Evolutionary conservation across 177 flowering plant genomes (phyloP), one percentile per base, ranked within the genome.

Genomic region (Vitis hybrid): DNA sequence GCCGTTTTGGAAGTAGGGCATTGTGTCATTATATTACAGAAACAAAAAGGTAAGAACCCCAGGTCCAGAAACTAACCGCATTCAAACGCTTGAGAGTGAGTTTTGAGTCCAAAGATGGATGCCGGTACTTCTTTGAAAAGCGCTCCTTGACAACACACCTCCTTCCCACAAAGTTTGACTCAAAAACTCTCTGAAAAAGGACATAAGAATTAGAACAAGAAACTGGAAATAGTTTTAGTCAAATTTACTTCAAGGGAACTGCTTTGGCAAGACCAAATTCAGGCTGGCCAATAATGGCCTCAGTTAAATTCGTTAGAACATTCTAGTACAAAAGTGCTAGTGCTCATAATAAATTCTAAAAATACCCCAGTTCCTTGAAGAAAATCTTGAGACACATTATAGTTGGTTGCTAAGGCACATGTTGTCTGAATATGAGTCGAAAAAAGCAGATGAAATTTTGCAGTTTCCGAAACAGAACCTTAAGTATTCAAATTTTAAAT

Each of bases 51-150:
- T 10, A 11, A 29, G 58, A 51, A 14, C 18, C 31, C n/a, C 51
- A 64, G 33, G 20, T 18, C 52, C 65, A 57, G 52, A 72, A 68
- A 79, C 93, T 72, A 16, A 93, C 99, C 53, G 99, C 99, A 84
- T 91, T 95, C 70, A 93, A 75, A 70, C 98, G 96, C 77, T 83
- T 93, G 69, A 85, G 77, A 29, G 98, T 93, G 52, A 95, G 82
- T 71, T 90, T 91, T 16, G 95, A 72, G 75, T 93, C 99, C 72
- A 95, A 68, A 50, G 85, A 48, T 66, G 99, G 99, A 76, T 93
- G 99, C 69, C 99, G 81, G 78, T 95, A 95, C 76, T 95, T 93
- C 86, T 95, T 95, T 13, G 98, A 93, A 77, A 95, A 95, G 6
- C 99, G 90, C 70, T 95, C 98, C 85, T 93, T 93, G 58, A 93